A percentile compares a stretch with the other conserved stretches of the same genome.
These are phyloP conservation scores for Macrotyloma uniflorum DNA, from an alignment of 306 rosid genomes.

Conservation along the genomic window DNA sequence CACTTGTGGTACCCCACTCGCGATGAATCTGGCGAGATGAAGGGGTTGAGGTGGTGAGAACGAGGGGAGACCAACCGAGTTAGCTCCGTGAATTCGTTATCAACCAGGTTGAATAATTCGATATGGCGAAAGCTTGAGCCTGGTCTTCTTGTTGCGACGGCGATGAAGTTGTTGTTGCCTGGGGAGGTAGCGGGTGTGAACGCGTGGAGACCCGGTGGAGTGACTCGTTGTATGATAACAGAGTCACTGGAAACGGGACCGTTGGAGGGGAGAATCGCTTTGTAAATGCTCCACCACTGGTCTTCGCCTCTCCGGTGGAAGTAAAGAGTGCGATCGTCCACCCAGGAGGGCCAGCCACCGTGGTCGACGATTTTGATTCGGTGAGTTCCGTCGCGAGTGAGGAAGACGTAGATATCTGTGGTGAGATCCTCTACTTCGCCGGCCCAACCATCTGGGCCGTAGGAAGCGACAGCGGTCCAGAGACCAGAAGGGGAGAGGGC, in stretches of 20 bases:
- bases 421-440: slow-evolving; percentile 83
- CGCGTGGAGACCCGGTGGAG: slow-evolving; percentile 82
- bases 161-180: slow-evolving; percentile 69
- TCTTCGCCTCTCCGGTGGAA: slow-evolving; percentile 79
- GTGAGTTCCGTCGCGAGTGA: slow-evolving; percentile 68
- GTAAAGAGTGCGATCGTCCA: slow-evolving; percentile 72
- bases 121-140: slow-evolving; percentile 69
- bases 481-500: slow-evolving; percentile 78
- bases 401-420: slow-evolving; percentile 72
- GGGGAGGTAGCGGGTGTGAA: slow-evolving; percentile 89
- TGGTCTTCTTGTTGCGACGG: slow-evolving; percentile 80
- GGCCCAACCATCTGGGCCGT: slow-evolving; percentile 71
- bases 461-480: slow-evolving; percentile 86
- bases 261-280: slow-evolving; percentile 52
- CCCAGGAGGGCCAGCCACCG: slow-evolving; percentile 97
- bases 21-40: slow-evolving; percentile 64
- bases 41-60: slow-evolving; percentile 83
- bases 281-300: slow-evolving; percentile 85
- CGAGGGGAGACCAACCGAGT: slow-evolving; percentile 65
- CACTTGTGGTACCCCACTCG: slow-evolving; percentile 88
- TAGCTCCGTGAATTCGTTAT: slow-evolving; percentile 65
- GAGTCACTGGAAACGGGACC: slow-evolving; percentile 51
- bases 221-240: slow-evolving; percentile 66
- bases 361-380: slow-evolving; percentile 71
- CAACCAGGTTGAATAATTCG: slow-evolving; percentile 60